phyloP scores from a whole-genome alignment of 164 flowering plant genomes.

The Sedum album region DNA sequence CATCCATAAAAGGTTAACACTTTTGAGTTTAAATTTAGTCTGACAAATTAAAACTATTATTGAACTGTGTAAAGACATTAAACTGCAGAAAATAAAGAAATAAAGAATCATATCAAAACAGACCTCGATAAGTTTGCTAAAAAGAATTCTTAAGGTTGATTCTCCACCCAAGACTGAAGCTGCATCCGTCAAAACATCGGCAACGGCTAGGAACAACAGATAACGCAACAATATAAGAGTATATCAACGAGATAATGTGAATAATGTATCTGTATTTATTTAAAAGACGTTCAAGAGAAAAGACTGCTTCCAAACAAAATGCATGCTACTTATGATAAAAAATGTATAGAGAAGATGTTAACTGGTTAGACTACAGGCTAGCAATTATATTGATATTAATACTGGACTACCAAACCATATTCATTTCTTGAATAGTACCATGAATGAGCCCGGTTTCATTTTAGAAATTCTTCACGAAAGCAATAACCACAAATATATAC shows the following conservation, averaged over 20 bases:
- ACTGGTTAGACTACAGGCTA: background rate
- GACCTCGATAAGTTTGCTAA: constrained; percentile 83
- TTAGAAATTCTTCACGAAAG: background rate
- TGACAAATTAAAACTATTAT: background rate
- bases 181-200: constrained; percentile 84
- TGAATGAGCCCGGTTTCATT: background rate
- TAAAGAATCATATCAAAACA: background rate
- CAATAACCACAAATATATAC: background rate
- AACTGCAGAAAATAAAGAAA: background rate
- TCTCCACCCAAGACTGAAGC: constrained; percentile 95
- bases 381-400: background rate
- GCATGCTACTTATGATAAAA: background rate
- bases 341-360: background rate
- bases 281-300: background rate
- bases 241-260: background rate
- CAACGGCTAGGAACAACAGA: constrained; percentile 60
- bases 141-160: constrained; percentile 67
- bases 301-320: background rate
- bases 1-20: too few relatives aligned
- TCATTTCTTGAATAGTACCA: background rate
- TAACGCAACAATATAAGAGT: constrained; percentile 6
- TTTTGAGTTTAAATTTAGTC: too few relatives aligned
- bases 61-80: background rate
- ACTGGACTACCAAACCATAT: background rate
- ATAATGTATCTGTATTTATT: background rate